These are phyloP conservation scores for Trametes sanguinea DNA, from an alignment of 768 basidiomycete species.

Conservation along the genomic window DNA sequence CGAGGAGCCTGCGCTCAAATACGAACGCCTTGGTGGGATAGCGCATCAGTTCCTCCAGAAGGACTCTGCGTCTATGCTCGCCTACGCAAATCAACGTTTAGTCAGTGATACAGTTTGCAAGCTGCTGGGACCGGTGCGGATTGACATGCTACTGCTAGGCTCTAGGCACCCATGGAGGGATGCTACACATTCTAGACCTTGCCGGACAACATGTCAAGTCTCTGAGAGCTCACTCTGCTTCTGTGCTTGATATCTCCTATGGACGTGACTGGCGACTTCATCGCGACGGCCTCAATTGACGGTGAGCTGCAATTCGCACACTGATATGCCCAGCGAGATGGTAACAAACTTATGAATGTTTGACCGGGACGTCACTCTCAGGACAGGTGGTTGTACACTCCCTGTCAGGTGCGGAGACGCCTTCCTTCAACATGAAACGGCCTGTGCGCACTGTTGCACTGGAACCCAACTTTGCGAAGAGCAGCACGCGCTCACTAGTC, in stretches of 20 bases:
- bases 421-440: conserved; percentile 87
- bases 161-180: conserved; percentile 91
- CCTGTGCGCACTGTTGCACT: conserved; percentile 89
- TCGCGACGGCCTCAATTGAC: conserved; percentile 92
- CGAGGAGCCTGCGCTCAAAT: conserved; percentile 91
- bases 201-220: conserved; percentile 83
- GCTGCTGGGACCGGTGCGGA: background rate
- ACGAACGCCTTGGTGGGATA: conserved; percentile 75
- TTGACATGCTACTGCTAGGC: conserved; percentile 50
- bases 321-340: background rate
- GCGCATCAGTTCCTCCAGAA: conserved; percentile 80
- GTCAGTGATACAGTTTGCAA: conserved; percentile 42
- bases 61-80: conserved; percentile 85
- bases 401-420: conserved; percentile 73
- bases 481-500: conserved; percentile 75
- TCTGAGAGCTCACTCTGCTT: conserved; percentile 87
- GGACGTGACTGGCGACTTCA: conserved; percentile 83
- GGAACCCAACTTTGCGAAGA: conserved; percentile 87
- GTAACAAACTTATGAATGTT: background rate
- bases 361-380: conserved; percentile 35
- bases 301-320: conserved; percentile 47
- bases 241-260: conserved; percentile 83
- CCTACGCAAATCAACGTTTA: conserved; percentile 71
- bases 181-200: conserved; percentile 82
- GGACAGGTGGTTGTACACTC: conserved; percentile 92